Conservation (phyloP, 306 rosid genomes). For the Adenanthera pavonina region DNA sequence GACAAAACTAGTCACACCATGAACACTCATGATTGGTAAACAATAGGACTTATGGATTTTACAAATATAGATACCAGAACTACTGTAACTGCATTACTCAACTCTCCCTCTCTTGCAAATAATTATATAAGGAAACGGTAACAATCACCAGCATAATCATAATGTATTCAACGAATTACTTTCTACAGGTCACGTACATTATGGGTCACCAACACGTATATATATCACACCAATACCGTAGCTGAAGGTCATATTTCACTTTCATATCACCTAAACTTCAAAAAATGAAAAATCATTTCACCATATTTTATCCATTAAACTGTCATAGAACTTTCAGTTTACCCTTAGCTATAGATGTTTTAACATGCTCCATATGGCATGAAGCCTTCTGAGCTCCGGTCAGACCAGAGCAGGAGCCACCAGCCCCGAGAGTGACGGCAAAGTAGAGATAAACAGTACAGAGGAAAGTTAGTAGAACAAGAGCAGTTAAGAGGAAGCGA, state of each 20-base stretch:
- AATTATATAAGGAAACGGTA: neutral
- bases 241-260: conserved; percentile 30
- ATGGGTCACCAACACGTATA: conserved; percentile 36
- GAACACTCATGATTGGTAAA: no score
- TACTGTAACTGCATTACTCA: neutral
- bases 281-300: conserved; percentile 1
- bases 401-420: conserved; percentile 64
- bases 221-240: conserved; percentile 34
- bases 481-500: conserved; percentile 80
- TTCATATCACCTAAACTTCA: conserved; percentile 39
- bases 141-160: conserved; percentile 29
- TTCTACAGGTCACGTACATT: conserved; percentile 39
- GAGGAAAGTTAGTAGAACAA: conserved; percentile 65
- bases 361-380: conserved; percentile 76
- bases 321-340: conserved; percentile 79
- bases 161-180: conserved; percentile 34
- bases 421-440: conserved; percentile 76
- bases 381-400: conserved; percentile 64
- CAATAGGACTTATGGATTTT: no score
- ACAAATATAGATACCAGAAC: neutral
- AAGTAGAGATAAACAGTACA: conserved; percentile 89
- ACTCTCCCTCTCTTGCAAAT: neutral
- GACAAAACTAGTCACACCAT: no score
- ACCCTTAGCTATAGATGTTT: conserved; percentile 64
- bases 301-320: conserved; percentile 18